phyloP scores from a whole-genome alignment of 164 flowering plant genomes.

The Saururus chinensis region DNA sequence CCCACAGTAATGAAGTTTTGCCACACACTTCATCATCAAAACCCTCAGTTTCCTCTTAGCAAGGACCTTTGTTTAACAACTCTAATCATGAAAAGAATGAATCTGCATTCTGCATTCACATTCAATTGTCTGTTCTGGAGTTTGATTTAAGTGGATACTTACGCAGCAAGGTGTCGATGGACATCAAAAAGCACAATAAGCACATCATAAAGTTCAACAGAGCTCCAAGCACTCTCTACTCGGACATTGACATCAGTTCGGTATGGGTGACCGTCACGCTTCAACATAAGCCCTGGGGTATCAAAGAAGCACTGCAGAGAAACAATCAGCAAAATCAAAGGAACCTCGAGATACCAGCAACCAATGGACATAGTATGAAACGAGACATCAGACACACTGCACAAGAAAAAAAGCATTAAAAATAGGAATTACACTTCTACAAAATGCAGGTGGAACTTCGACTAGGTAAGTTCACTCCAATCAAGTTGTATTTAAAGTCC shows the following conservation, averaged over 20 bases:
- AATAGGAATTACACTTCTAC: not conserved
- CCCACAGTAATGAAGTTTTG: too few species aligned
- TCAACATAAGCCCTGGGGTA: constrained; percentile 88
- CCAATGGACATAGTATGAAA: not conserved
- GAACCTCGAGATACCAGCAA: not conserved
- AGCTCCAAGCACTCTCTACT: constrained; percentile 82
- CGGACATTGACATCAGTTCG: constrained; percentile 61
- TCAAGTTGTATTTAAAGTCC: too few species aligned
- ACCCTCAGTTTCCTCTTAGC: too few species aligned
- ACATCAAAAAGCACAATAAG: constrained; percentile 91
- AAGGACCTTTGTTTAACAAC: not conserved
- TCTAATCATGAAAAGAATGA: not conserved
- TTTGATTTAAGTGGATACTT: constrained; percentile 8
- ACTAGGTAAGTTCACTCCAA: too few species aligned
- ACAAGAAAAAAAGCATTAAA: not conserved
- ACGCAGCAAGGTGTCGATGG: constrained; percentile 79
- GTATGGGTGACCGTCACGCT: constrained; percentile 43
- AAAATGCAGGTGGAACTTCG: not conserved
- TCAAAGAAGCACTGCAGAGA: constrained; percentile 88
- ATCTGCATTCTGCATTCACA: too few species aligned
- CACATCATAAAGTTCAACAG: constrained; percentile 67
- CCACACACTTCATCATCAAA: too few species aligned
- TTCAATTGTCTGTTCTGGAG: not conserved
- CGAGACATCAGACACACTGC: not conserved
- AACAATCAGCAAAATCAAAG: constrained; percentile 7